Base-by-base conservation (phyloP, 2,329 filamentous ascomycete genomes). In the Neurospora sp. region DNA sequence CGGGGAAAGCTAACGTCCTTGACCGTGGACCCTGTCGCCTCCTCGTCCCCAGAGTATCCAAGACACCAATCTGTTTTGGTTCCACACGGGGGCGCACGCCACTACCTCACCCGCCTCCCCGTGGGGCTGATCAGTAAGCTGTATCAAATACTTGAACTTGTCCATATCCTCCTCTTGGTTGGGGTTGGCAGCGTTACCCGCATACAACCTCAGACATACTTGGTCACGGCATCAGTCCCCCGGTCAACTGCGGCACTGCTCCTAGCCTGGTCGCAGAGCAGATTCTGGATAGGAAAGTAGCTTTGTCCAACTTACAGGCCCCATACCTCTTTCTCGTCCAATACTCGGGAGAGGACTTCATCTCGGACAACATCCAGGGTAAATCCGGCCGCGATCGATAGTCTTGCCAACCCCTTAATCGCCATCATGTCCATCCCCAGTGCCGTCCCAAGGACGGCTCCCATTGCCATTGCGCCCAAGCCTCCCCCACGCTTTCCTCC, bases 391-490 rank as follows among this genome's bases (percentile, higher is more conserved):
- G 52, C 68, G 69, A 40, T 65, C 70, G 23, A 65, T 69, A 37
- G 40, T 57, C 23, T 66, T 39, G 43, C 57, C 69, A 70, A 70
- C 71, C 68, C 75, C 74, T 73, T 73, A 76, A 76, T 77, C 72
- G 70, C 76, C 78, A 77, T 77, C 80, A 88, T 88, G 84, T 84
- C 86, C 75, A 84, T 83, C 75, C 81, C 85, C 74, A 82, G 79
- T 76, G 79, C 83, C 76, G 82, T 88, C 78, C 82, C 84, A 73
- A 83, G 88, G 79, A 88, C 87, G 80, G 86, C 86, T 77, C 88
- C 88, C 75, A 89, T 90, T 78, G 85, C 87, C 78, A 90, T 90
- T 78, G 87, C 88, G 73, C 86, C 87, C 74, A 88, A 88, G 78
- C 86, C 85, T 72, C 82, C 84, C 72, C 52, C 52, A 62, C 82